A percentile compares a stretch with the other conserved stretches of the same genome.
Evolutionary conservation across 495 filamentous ascomycete genomes (phyloP).

Genomic region (Daldinia vernicosa): DNA sequence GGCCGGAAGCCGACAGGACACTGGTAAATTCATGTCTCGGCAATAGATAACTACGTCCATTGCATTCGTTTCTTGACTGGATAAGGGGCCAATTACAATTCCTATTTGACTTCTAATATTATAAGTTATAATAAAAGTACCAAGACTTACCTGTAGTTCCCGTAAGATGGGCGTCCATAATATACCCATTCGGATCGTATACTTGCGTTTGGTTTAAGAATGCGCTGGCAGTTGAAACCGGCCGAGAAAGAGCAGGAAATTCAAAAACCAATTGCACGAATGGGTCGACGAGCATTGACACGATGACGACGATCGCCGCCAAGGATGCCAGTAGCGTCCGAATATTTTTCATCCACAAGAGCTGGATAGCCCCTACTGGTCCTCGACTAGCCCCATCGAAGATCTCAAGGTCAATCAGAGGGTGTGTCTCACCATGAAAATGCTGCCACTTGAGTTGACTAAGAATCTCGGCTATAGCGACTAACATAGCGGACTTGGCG

Average conservation of each 20-base stretch:
- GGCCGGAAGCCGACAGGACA: no score
- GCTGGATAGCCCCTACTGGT: not conserved
- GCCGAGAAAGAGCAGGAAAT: not conserved
- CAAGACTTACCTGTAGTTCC: not conserved
- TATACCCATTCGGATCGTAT: conserved; percentile 4
- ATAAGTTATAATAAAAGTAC: not conserved
- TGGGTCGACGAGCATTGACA: not conserved
- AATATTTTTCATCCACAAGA: not conserved
- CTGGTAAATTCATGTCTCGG: no score
- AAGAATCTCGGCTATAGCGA: conserved; percentile 2
- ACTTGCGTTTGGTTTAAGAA: not conserved
- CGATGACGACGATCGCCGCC: not conserved
- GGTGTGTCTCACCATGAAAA: not conserved
- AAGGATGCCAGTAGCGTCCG: not conserved
- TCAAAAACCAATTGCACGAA: conserved; percentile 9
- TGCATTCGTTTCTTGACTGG: no score
- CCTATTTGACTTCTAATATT: not conserved
- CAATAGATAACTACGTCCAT: no score
- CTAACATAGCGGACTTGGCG: conserved; percentile 1
- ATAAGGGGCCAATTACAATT: not conserved
- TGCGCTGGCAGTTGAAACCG: not conserved
- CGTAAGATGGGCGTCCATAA: not conserved
- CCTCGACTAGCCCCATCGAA: conserved; percentile 3
- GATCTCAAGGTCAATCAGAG: conserved; percentile 7
- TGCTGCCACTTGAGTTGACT: conserved; percentile 10